phyloP scores from a whole-genome alignment of 225 moss, liverwort and hornwort species.

The Polytrichum formosum region DNA sequence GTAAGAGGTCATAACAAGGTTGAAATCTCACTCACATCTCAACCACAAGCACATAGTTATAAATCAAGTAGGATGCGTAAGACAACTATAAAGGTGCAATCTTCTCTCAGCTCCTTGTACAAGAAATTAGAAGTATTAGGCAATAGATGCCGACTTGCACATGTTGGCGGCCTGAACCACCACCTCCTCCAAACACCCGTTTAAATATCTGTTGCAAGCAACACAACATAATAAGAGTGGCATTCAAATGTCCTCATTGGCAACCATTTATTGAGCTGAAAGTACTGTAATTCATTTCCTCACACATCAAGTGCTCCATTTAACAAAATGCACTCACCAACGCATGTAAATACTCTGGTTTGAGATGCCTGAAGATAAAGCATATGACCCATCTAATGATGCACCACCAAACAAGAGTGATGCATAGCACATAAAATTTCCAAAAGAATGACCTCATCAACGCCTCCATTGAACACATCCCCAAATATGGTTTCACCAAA shows the following conservation, averaged over 20 bases:
- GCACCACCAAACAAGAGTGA: not conserved
- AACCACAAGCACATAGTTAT: not conserved
- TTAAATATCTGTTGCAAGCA: conserved; percentile 46
- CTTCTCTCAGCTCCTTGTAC: too few species aligned
- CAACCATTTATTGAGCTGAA: too few species aligned
- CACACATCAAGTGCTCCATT: too few species aligned
- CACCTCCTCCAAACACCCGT: conserved; percentile 60
- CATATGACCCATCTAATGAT: not conserved
- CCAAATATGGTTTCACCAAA: conserved; percentile 49
- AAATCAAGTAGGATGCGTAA: too few species aligned
- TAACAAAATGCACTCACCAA: too few species aligned
- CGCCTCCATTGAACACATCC: conserved; percentile 42
- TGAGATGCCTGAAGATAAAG: not conserved
- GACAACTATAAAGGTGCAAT: too few species aligned
- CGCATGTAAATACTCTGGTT: not conserved
- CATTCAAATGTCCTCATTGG: too few species aligned
- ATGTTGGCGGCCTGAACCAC: conserved; percentile 36
- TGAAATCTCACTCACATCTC: conserved; percentile 3
- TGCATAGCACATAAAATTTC: too few species aligned
- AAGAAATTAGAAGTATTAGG: too few species aligned
- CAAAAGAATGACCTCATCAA: conserved; percentile 37
- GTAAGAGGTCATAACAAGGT: conserved; percentile 16
- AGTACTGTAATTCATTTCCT: too few species aligned
- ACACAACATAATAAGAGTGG: not conserved
- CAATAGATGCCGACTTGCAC: conserved; percentile 25